Evolutionary conservation across 2,329 filamentous ascomycete species (phyloP), one percentile per base, ranked within the genome.

Genomic region (Endoconidiophora polonica): DNA sequence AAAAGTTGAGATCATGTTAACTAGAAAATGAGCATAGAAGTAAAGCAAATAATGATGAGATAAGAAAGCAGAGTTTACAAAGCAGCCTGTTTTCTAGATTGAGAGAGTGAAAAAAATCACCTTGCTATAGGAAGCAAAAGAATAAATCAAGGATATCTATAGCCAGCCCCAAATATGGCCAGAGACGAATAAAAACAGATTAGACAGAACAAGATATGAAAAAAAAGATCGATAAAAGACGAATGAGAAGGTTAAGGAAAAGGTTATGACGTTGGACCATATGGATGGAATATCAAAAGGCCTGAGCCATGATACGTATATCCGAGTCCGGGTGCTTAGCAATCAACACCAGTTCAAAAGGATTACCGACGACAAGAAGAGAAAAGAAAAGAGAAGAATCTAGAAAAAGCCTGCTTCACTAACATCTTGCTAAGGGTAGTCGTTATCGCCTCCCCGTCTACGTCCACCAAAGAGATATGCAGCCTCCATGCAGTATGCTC

Each of bases 401-500:
- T 23, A 46, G n/a, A 24, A 33, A 50, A 38, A 36, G 2, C n/a
- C 14, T 22, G 37, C n/a, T 6, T 40, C 38, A 40, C 10, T 29
- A 7, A 3, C 26, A 22, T 18, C 23, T 16, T 29, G 14, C 33
- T 48, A 53, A 37, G 50, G 12, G 26, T 50, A 53, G 20, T 38
- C 47, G 20, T 50, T 48, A 9, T 47, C 52, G 3, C 38, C 46
- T 36, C 47, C 48, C 23, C 52, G 37, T 26, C 48, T 26, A 37
- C 52, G 48, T 5, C 52, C 83, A 18, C 86, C 85, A 69, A 95
- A 94, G 45, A 96, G 66, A 64, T 85, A 81, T 5, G 85, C 87
- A 3, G 90, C 90, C 65, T 96, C 90, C 54, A 91, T 79, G 64
- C 90, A 96, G 66, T 94, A 95, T 44, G 83, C 79, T 4, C 80